These are phyloP conservation scores for Cutaneotrichosporon cutaneum DNA, from an alignment of 1,284 basidiomycete genomes.

Conservation along the genomic window DNA sequence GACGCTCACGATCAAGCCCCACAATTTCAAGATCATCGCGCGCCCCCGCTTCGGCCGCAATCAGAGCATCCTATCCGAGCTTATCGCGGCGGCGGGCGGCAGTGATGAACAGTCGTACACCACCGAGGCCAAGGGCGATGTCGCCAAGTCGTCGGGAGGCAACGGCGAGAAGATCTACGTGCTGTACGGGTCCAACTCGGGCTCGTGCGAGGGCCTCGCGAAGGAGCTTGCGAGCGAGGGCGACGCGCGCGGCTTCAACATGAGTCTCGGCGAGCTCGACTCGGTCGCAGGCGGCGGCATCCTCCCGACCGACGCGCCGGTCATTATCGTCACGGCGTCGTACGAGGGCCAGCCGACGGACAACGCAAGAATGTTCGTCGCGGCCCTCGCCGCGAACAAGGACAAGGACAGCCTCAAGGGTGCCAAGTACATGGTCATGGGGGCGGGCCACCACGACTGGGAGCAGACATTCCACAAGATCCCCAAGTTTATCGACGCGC, in stretches of 20 bases:
- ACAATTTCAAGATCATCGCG: constrained; percentile 55
- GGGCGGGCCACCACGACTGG: constrained; percentile 62
- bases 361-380: constrained; percentile 27
- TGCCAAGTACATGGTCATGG: constrained; percentile 58
- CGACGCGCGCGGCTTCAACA: constrained; percentile 54
- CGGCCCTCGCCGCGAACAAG: constrained; percentile 8
- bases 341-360: constrained; percentile 56
- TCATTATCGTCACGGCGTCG: constrained; percentile 59
- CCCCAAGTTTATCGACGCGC: constrained; percentile 55
- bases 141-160: background rate
- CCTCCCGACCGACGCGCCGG: constrained; percentile 57
- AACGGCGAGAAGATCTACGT: constrained; percentile 18
- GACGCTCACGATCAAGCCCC: constrained; percentile 58
- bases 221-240: constrained; percentile 57
- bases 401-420: constrained; percentile 36
- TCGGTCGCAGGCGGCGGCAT: constrained; percentile 47
- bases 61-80: constrained; percentile 25
- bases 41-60: constrained; percentile 40
- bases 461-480: constrained; percentile 59
- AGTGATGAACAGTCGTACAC: background rate
- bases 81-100: constrained; percentile 13
- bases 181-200: constrained; percentile 54
- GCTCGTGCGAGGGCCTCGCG: constrained; percentile 59
- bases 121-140: background rate
- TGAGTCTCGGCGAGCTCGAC: constrained; percentile 56